Evolutionary conservation across 345 rosid genomes (phyloP).

Genomic region (Euphorbia lathyris): DNA sequence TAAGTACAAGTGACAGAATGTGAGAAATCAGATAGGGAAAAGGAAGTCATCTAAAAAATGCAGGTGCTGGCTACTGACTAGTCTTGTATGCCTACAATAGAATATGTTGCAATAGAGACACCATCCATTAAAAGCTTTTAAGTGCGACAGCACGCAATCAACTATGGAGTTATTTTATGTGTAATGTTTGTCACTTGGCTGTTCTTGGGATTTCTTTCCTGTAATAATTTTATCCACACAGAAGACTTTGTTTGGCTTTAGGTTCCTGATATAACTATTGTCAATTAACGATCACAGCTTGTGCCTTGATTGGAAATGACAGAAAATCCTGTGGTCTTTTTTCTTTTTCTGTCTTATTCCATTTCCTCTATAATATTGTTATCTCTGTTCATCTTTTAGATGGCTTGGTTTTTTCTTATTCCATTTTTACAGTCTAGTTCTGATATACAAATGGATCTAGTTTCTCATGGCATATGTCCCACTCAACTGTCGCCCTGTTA

Average conservation of each 20-base stretch:
- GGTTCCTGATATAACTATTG: not conserved
- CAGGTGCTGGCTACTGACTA: no score
- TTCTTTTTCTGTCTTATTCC: not conserved
- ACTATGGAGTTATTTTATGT: not conserved
- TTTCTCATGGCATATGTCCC: not conserved
- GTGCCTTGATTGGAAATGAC: not conserved
- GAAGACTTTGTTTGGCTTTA: not conserved
- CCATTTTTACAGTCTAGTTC: not conserved
- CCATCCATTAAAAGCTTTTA: not conserved
- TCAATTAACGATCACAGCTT: not conserved
- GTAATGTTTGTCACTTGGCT: not conserved
- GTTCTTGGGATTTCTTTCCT: not conserved
- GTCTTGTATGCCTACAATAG: not conserved
- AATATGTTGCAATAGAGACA: not conserved
- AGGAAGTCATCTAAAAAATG: no score
- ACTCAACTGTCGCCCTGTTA: not conserved
- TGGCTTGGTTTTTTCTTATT: not conserved
- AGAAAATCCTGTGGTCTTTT: not conserved
- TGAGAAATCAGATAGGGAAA: no score
- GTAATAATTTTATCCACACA: not conserved
- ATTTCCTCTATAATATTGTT: not conserved
- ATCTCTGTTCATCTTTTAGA: not conserved
- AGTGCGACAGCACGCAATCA: not conserved
- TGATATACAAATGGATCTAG: not conserved
- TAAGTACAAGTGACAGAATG: no score